Evolutionary conservation across 2,329 filamentous ascomycete genomes (phyloP), one percentile per base, ranked within the genome.

Genomic region (Xylaria sp.): DNA sequence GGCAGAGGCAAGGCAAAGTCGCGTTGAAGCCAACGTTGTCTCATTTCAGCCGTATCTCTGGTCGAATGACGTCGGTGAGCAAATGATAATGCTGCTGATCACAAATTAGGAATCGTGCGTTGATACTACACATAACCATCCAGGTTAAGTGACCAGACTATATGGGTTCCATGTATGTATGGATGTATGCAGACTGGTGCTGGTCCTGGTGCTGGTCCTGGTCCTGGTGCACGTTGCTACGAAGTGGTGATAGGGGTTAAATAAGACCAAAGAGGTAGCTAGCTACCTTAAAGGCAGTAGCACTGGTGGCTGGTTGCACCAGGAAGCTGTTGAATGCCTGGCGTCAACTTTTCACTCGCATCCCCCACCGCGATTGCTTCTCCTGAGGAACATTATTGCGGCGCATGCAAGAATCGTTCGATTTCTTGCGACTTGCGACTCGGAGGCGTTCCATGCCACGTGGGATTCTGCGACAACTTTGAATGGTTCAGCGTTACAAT

Each of bases 61-160:
- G 57, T 59, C 25, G 28, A 67, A 67, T 60, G 65, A 67, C 60
- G 60, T 64, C 60, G 56, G 56, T 60, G 56, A 39, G 41, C 46
- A n/a, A 34, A 58, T 41, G 32, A 45, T 60, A 43, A 53, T 30
- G 56, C 50, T 39, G 56, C 46, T 64, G 55, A 60, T 67, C 65
- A 56, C 61, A 65, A 60, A 67, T 60, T 32, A 52, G 25, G 56
- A 57, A 56, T 43, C 36, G 28, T 53, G 46, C 45, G 30, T 32
- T 43, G 63, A 52, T 57, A 60, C 41, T 34, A 34, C 32, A 34
- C 8, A 30, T 34, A n/a, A n/a, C n/a, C n/a, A n/a, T n/a, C n/a
- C n/a, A n/a, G n/a, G n/a, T n/a, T n/a, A n/a, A n/a, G n/a, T n/a
- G n/a, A n/a, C n/a, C n/a, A n/a, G n/a, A n/a, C n/a, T n/a, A n/a